A percentile compares a stretch with the other conserved stretches of the same genome.
Evolutionary conservation across 2,329 filamentous ascomycete genomes (phyloP).

Genomic region (Arthrobotrys conoides): DNA sequence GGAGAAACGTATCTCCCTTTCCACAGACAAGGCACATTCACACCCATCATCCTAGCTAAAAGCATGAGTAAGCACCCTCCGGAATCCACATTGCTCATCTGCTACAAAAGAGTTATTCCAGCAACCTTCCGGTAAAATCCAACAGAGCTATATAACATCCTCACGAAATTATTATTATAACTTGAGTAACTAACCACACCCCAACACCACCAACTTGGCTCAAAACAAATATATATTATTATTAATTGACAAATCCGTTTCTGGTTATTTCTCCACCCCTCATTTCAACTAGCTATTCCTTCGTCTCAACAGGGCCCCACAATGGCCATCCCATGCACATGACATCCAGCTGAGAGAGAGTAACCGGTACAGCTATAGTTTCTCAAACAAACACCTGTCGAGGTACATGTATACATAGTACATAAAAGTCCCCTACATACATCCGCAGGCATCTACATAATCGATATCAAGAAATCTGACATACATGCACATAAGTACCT

Average conservation of each 20-base stretch:
- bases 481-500: constrained; percentile 37
- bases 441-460: constrained; percentile 33
- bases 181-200: no score
- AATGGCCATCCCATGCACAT: constrained; percentile 5
- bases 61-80: not conserved
- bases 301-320: constrained; percentile 29
- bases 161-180: not conserved
- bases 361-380: not conserved
- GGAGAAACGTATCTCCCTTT: constrained; percentile 22
- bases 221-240: constrained; percentile 17
- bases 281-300: constrained; percentile 20
- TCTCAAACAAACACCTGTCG: not conserved
- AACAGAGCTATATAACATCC: constrained; percentile 8
- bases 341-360: constrained; percentile 2
- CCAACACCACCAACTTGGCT: constrained; percentile 12
- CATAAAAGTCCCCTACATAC: no score
- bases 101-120: constrained; percentile 18
- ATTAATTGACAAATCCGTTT: constrained; percentile 11
- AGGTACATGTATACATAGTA: no score
- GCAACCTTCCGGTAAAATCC: constrained; percentile 15
- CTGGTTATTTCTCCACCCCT: constrained; percentile 1
- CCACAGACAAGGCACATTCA: not conserved
- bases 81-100: not conserved
- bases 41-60: not conserved
- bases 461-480: constrained; percentile 44